Conservation (phyloP, 192 early-diverging fungal genomes). For the Backusella psychrophila region DNA sequence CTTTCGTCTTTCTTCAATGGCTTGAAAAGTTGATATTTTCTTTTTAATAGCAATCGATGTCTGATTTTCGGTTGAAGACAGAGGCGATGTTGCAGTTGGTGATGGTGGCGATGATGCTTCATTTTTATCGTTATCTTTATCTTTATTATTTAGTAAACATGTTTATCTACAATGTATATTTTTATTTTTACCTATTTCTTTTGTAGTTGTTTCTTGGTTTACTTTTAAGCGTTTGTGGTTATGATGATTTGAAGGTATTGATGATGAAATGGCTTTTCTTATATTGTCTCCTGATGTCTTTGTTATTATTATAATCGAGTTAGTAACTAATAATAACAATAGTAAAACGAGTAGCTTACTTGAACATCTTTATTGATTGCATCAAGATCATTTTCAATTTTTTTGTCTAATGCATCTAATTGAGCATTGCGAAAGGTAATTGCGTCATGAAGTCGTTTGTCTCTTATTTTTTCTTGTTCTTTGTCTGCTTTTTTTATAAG, state of each 20-base stretch:
- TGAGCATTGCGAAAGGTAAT: not conserved
- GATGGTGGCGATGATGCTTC: not conserved
- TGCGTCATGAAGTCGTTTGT: not conserved
- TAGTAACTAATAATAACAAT: not conserved
- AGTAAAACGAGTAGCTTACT: not conserved
- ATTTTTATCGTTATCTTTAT: not conserved
- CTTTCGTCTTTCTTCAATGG: not conserved
- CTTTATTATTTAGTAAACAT: not conserved
- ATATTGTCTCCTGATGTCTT: not conserved
- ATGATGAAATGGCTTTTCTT: slow-evolving; percentile 4
- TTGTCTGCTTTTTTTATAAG: slow-evolving; percentile 2
- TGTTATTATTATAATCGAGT: not conserved
- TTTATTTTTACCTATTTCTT: not conserved
- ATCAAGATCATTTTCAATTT: not conserved
- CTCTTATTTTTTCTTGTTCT: slow-evolving; percentile 3
- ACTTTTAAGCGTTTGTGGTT: not conserved
- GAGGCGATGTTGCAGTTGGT: not conserved
- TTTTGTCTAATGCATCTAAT: slow-evolving; percentile 4
- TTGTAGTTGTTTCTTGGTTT: not conserved
- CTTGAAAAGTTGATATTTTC: not conserved
- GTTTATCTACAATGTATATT: not conserved
- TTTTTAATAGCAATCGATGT: not conserved
- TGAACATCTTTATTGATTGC: not conserved
- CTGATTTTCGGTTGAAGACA: not conserved
- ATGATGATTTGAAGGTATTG: not conserved